Conservation (phyloP, 2,329 filamentous ascomycete genomes). For the Elsinoe ampelina region DNA sequence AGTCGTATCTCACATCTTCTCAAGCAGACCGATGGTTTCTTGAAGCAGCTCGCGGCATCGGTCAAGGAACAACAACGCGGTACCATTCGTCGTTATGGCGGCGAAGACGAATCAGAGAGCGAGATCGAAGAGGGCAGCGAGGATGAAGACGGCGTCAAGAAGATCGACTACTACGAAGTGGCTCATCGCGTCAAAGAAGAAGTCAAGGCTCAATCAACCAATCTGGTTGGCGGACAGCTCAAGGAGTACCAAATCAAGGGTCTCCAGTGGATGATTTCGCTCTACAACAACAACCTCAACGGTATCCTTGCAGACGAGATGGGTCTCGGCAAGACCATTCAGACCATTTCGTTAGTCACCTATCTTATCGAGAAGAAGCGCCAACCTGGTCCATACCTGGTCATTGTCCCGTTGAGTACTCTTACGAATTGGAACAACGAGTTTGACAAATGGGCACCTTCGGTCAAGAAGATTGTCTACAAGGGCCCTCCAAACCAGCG, state of each 20-base stretch:
- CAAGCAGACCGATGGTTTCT: constrained; percentile 93
- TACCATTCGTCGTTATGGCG: constrained; percentile 68
- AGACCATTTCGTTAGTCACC: constrained; percentile 94
- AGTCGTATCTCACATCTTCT: constrained; percentile 97
- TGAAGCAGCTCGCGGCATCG: constrained; percentile 87
- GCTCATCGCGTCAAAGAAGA: constrained; percentile 94
- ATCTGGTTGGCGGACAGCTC: constrained; percentile 81
- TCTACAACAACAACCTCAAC: constrained; percentile 99
- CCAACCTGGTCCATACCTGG: constrained; percentile 83
- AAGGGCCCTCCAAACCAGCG: constrained; percentile 85
- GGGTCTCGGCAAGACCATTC: constrained; percentile 99
- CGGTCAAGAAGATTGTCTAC: constrained; percentile 80
- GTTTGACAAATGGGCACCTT: constrained; percentile 97
- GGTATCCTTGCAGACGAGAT: constrained; percentile 98
- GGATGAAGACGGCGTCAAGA: constrained; percentile 56
- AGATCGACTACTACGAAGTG: constrained; percentile 98
- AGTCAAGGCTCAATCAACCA: constrained; percentile 69
- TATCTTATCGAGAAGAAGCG: constrained; percentile 95
- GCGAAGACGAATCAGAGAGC: constrained; percentile 43
- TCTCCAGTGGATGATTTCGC: constrained; percentile 98
- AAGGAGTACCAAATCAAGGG: constrained; percentile 99
- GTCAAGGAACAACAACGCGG: constrained; percentile 89
- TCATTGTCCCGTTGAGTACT: constrained; percentile 94
- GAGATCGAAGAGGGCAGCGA: constrained; percentile 51
- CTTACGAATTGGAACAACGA: constrained; percentile 98